A percentile compares a stretch with the other conserved stretches of the same genome.
Evolutionary conservation across 495 filamentous ascomycete species (phyloP).

Genomic region (Cetradonia linearis): DNA sequence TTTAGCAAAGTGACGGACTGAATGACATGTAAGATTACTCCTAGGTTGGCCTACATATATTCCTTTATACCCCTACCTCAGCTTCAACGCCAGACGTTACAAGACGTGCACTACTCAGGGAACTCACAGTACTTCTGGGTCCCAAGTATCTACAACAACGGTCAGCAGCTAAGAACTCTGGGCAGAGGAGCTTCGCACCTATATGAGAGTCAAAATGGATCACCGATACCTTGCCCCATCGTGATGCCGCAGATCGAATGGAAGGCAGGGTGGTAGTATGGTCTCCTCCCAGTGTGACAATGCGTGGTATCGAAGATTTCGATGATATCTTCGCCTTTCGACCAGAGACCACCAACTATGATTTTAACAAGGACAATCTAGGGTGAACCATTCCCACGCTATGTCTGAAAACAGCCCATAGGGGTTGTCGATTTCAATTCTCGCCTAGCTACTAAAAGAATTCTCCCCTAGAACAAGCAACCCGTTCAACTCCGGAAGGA

Average conservation of each 20-base stretch:
- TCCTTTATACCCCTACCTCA: conserved; percentile 5
- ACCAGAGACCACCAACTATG: conserved; percentile 24
- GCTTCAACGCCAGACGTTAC: not conserved
- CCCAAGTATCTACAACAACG: conserved; percentile 6
- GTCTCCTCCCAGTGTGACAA: conserved; percentile 43
- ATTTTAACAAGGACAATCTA: not conserved
- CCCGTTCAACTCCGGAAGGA: conserved; percentile 4
- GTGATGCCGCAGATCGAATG: conserved; percentile 35
- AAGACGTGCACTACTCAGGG: not conserved
- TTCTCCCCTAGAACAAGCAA: conserved; percentile 29
- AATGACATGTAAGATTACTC: not conserved
- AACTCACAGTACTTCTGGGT: not conserved
- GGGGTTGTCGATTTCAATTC: conserved; percentile 22
- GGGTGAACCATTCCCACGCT: not conserved
- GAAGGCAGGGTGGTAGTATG: conserved; percentile 44
- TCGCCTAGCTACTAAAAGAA: conserved; percentile 37
- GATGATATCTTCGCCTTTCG: conserved; percentile 24
- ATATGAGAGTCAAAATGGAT: conserved; percentile 40
- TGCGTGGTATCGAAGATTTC: conserved; percentile 30
- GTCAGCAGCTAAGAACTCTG: not conserved
- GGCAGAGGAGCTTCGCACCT: not conserved
- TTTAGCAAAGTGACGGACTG: not conserved
- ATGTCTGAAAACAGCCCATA: not conserved
- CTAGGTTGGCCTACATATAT: conserved; percentile 1
- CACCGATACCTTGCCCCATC: conserved; percentile 40